Evolutionary conservation across 2,329 filamentous ascomycete genomes (phyloP), one percentile per base, ranked within the genome.

Genomic region (Trichoderma atroviride): DNA sequence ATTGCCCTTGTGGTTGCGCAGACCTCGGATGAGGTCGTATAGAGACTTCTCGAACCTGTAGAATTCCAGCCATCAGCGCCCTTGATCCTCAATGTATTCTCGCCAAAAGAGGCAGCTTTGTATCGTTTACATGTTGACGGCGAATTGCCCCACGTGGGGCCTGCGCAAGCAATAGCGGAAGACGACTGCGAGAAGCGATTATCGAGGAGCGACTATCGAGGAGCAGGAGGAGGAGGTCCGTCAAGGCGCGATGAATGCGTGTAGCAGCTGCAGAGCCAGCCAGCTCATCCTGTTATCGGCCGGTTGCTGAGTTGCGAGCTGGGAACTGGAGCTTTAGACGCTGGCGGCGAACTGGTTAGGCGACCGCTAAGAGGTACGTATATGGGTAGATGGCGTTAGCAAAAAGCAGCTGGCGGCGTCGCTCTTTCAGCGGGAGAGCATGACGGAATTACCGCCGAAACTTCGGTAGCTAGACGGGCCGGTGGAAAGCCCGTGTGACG

Each of bases 31-130:
- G 85, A 99, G 94, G 88, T 98, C 95, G 82, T 97, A 97, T 24
- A 99, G 88, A 53, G 96, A 97, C 83, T 99, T 99, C 82, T 99
- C 96, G 83, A 99, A 99, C 96, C 94, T 98, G 69, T 71, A 35
- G 35, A n/a, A 70, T n/a, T 22, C 29, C 22, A 50, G 13, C 24
- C 27, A 35, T 37, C 33, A 57, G 61, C 57, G 53, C 7, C 16
- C 10, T 14, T 13, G 33, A 37, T 70, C 27, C 53, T 61, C 62
- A 47, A 27, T 10, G 31, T 16, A 62, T 60, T 57, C 66, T 47
- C 9, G 19, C 40, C 57, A 31, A 33, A 33, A 13, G 27, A 24
- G 14, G 29, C 19, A 14, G 27, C 11, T 55, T 55, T 69, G 57
- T 63, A 4, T 43, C 40, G 27, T 37, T 43, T 67, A 73, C 72